These are phyloP conservation scores for Vanderwaltozyma yarrowii DNA, from an alignment of 805 yeast species.

Conservation along the genomic window DNA sequence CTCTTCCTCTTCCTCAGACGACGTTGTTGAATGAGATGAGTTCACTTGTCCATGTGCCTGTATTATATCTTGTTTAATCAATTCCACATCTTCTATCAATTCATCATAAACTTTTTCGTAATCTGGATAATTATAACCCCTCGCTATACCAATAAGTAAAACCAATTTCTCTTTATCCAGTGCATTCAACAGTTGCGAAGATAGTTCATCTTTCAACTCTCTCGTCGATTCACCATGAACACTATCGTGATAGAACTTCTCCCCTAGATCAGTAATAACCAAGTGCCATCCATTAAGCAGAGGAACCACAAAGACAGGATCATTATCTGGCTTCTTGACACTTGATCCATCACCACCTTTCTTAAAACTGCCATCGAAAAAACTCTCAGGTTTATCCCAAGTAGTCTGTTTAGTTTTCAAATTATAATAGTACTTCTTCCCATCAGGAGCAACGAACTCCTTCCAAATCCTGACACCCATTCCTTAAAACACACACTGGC, in stretches of 20 bases:
- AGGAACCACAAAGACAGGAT: slow-evolving; percentile 11
- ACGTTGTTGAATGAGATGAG: not conserved
- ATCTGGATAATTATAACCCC: slow-evolving; percentile 12
- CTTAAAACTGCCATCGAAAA: slow-evolving; percentile 3
- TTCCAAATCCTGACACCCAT: slow-evolving; percentile 25
- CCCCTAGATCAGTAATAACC: slow-evolving; percentile 34
- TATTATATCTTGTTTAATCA: slow-evolving; percentile 7
- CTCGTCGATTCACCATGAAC: slow-evolving; percentile 17
- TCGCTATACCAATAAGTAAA: slow-evolving; percentile 16
- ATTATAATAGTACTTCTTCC: slow-evolving; percentile 32
- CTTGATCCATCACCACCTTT: not conserved
- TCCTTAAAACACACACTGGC: too few species aligned
- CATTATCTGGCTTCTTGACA: slow-evolving; percentile 2
- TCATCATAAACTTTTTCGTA: slow-evolving; percentile 12
- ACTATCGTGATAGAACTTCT: slow-evolving; percentile 32
- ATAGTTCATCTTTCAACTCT: slow-evolving; percentile 28
- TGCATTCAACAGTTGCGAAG: slow-evolving; percentile 17
- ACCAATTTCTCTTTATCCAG: slow-evolving; percentile 24
- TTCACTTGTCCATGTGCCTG: slow-evolving; percentile 3
- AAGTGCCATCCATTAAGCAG: slow-evolving; percentile 32
- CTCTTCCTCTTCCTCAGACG: slow-evolving; percentile 3
- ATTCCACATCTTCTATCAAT: slow-evolving; percentile 9
- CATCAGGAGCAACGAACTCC: slow-evolving; percentile 31
- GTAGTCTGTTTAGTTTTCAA: slow-evolving; percentile 30
- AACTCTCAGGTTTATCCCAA: slow-evolving; percentile 27